Evolutionary conservation across 2,329 filamentous ascomycete genomes (phyloP), one percentile per base, ranked within the genome.

Genomic region (Davidsoniella neocaledoniae): DNA sequence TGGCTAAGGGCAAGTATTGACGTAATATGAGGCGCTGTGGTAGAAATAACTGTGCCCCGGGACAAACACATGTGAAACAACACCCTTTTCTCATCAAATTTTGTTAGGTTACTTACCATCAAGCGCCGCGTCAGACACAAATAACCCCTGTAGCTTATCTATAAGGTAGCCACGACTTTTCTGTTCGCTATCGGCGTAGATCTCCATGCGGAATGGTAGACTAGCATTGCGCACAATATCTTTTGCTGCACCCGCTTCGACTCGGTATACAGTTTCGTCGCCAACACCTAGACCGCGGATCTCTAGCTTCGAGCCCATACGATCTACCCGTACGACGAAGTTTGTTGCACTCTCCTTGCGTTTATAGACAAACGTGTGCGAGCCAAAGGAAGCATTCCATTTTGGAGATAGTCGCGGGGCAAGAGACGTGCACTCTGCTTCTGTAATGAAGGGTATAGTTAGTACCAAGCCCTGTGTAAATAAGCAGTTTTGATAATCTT

Each of bases 291-390:
- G 70, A 3, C 81, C 88, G 58, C 86, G 78, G 38, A 95, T 71
- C 54, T 94, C 80, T n/a, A 83, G 81, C 60, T 90, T 94, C 57
- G 73, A 73, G 41, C 88, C 87, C 58, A 95, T 73, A 48, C 86
- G 77, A 62, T 82, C 86, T 54, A 94, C 67, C 61, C 87, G 90
- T 56, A 95, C 63, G 25, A 94, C 71, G 60, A 83, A 94, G 53
- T 81, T 76, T 75, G 88, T 85, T 14, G 86, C 80, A 0, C 86
- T 94, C 61, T 94, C 85, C 21, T 76, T 71, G 63, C 95, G 88
- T 3, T 79, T 77, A 67, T 96, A 96, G 55, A 87, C 77, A 64
- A 96, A 95, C 50, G 81, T 77, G 61, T 86, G 82, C 12, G 79
- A 78, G 54, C 76, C 76, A 52, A 74, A 73, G 17, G 76, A 75